phyloP scores from a whole-genome alignment of 2,329 filamentous ascomycete species.

The Penicillium sp. region DNA sequence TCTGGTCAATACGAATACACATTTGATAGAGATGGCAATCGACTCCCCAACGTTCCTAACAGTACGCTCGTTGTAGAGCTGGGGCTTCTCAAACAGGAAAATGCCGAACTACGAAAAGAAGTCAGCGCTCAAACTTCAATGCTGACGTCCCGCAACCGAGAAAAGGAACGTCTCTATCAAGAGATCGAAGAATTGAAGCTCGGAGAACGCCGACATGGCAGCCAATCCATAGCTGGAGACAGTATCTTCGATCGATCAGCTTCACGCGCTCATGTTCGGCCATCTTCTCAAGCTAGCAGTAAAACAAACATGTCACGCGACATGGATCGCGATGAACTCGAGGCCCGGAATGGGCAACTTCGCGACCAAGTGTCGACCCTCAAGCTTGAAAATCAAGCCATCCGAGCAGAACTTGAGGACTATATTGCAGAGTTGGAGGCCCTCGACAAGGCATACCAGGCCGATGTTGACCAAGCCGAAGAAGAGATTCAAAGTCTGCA shows the following conservation, averaged over 20 bases:
- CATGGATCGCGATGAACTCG: slow-evolving; percentile 76
- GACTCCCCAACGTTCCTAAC: slow-evolving; percentile 53
- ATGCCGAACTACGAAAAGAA: slow-evolving; percentile 84
- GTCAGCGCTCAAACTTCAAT: slow-evolving; percentile 95
- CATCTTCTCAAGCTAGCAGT: slow-evolving; percentile 70
- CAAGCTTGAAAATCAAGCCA: slow-evolving; percentile 83
- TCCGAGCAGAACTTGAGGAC: slow-evolving; percentile 76
- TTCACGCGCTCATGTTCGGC: slow-evolving; percentile 72
- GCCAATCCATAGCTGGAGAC: slow-evolving; percentile 65
- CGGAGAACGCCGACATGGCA: slow-evolving; percentile 66
- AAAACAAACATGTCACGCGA: slow-evolving; percentile 61
- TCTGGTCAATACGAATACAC: slow-evolving; percentile 34
- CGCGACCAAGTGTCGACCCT: slow-evolving; percentile 82
- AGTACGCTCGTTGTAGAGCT: slow-evolving; percentile 77
- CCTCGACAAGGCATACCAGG: slow-evolving; percentile 68
- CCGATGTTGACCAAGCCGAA: slow-evolving; percentile 73
- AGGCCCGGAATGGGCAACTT: slow-evolving; percentile 75
- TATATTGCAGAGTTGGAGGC: slow-evolving; percentile 76
- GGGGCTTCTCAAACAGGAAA: slow-evolving; percentile 82
- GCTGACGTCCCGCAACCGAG: slow-evolving; percentile 90
- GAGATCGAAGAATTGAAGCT: slow-evolving; percentile 97
- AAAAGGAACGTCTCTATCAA: slow-evolving; percentile 91
- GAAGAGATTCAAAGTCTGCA: slow-evolving; percentile 77
- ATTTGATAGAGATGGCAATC: slow-evolving; percentile 36
- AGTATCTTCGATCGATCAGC: slow-evolving; percentile 93